These are phyloP conservation scores for Clavariopsis aquatica DNA, from an alignment of 495 filamentous ascomycete genomes.

Conservation along the genomic window DNA sequence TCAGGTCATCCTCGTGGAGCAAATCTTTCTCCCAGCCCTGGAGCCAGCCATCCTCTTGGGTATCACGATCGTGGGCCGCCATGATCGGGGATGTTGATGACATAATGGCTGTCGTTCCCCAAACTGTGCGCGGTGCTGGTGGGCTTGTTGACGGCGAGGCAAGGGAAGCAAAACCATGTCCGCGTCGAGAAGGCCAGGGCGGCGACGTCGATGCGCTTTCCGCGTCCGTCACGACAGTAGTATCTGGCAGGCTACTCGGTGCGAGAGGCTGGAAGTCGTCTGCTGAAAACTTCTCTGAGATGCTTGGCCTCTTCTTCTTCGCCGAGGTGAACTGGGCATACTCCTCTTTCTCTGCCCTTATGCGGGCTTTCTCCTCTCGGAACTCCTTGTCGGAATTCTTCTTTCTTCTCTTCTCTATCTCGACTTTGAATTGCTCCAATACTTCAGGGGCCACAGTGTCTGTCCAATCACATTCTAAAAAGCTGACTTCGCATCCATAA, in stretches of 20 bases:
- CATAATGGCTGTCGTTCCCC: conserved; percentile 73
- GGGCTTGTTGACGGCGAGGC: conserved; percentile 79
- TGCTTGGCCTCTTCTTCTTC: conserved; percentile 42
- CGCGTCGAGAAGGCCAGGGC: conserved; percentile 53
- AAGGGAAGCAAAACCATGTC: conserved; percentile 60
- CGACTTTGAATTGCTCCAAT: conserved; percentile 68
- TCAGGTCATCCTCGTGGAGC: conserved; percentile 53
- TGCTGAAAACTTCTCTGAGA: conserved; percentile 40
- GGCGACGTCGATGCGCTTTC: conserved; percentile 56
- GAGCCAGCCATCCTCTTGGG: conserved; percentile 75
- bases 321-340: conserved; percentile 50
- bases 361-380: conserved; percentile 85
- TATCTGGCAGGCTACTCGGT: conserved; percentile 46
- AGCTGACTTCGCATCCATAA: conserved; percentile 87
- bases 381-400: conserved; percentile 82
- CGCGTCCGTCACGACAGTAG: conserved; percentile 48
- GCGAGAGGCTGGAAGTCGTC: conserved; percentile 65
- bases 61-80: conserved; percentile 42
- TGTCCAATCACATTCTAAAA: conserved; percentile 96
- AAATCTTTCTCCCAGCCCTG: conserved; percentile 73
- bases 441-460: conserved; percentile 79
- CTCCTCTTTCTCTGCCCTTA: conserved; percentile 83
- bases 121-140: conserved; percentile 71
- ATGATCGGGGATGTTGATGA: conserved; percentile 37
- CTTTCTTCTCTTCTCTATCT: conserved; percentile 78